Evolutionary conservation across 257 asterid species (phyloP).

Genomic region (Nicotiana tabacum): DNA sequence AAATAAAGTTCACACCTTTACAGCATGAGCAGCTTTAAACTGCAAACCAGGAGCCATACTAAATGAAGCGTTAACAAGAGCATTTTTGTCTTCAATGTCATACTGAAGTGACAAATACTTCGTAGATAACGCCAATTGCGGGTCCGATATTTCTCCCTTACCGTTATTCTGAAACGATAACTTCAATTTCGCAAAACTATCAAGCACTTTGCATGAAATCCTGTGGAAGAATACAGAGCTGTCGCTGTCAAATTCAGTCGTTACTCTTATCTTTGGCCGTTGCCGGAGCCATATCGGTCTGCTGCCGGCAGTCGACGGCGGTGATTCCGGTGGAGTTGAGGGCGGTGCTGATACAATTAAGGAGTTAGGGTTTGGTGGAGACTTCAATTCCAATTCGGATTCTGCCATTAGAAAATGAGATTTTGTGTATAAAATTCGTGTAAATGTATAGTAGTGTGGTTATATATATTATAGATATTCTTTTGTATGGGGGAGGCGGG

Average conservation of each 20-base stretch:
- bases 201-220: slow-evolving; percentile 67
- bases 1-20: slow-evolving; percentile 39
- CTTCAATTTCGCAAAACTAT: slow-evolving; percentile 65
- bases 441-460: background rate
- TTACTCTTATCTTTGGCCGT: slow-evolving; percentile 74
- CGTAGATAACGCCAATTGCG: slow-evolving; percentile 63
- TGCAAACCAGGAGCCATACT: slow-evolving; percentile 56
- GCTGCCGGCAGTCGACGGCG: background rate
- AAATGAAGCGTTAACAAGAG: slow-evolving; percentile 58
- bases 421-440: background rate
- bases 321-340: background rate
- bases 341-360: background rate
- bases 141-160: slow-evolving; percentile 72
- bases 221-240: slow-evolving; percentile 65
- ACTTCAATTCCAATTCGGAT: slow-evolving; percentile 6
- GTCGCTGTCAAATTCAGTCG: slow-evolving; percentile 90
- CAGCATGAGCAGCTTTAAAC: slow-evolving; percentile 58
- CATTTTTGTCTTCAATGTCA: slow-evolving; percentile 75
- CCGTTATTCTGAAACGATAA: slow-evolving; percentile 60
- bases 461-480: background rate
- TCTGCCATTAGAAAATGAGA: slow-evolving; percentile 15
- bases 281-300: background rate
- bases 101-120: slow-evolving; percentile 63
- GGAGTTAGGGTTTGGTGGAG: slow-evolving; percentile 2
- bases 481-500: background rate